phyloP scores from a whole-genome alignment of 139 green algal genomes.

The Chlorella sorokiniana region DNA sequence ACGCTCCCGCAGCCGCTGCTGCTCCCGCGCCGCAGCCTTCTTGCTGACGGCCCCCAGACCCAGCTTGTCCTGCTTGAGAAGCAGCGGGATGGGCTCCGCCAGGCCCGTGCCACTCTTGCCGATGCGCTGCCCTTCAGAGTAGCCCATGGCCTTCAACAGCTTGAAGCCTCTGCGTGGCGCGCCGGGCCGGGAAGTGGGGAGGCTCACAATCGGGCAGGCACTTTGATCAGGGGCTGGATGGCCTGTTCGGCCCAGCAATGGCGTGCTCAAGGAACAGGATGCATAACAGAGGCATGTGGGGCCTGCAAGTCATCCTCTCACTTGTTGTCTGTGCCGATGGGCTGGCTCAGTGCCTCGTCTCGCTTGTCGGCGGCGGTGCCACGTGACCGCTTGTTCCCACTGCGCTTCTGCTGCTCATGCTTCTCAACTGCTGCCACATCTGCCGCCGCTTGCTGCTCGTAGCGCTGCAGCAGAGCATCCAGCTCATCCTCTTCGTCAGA shows the following conservation, averaged over 20 bases:
- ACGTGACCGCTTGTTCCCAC: not conserved
- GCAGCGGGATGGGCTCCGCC: conserved; percentile 35
- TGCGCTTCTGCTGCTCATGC: not conserved
- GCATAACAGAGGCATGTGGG: not conserved
- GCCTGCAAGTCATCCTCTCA: not conserved
- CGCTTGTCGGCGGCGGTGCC: conserved; percentile 19
- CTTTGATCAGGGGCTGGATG: no score
- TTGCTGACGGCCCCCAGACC: conserved; percentile 38
- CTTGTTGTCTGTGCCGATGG: conserved; percentile 45
- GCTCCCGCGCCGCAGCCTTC: conserved; percentile 32
- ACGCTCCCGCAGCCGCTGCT: conserved; percentile 17
- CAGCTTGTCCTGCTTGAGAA: conserved; percentile 40
- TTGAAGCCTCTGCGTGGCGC: conserved; percentile 48
- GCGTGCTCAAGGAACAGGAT: not conserved
- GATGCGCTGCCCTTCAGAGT: conserved; percentile 40
- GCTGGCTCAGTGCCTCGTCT: conserved; percentile 31
- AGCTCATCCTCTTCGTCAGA: conserved; percentile 31
- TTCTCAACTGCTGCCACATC: conserved; percentile 17
- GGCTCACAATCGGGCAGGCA: no score
- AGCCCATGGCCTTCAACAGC: conserved; percentile 49
- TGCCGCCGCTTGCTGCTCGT: conserved; percentile 30
- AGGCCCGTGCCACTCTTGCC: conserved; percentile 27
- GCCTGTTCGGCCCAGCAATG: not conserved
- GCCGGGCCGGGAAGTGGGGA: no score
- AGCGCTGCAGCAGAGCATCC: conserved; percentile 8